Conservation (phyloP, 164 flowering plant genomes). For the Berberis thunbergii region DNA sequence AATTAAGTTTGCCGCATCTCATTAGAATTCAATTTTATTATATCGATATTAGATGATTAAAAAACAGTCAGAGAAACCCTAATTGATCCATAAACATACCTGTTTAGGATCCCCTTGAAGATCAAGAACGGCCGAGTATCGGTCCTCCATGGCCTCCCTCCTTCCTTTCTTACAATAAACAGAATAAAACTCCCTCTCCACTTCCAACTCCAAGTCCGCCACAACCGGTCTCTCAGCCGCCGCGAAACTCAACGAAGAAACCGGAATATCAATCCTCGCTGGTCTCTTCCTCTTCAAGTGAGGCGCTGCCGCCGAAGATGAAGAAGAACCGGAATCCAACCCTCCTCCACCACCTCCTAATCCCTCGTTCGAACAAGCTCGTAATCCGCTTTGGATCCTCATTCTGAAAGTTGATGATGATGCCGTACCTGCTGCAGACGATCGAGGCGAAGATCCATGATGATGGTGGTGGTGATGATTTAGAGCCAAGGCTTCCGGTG, state of each 20-base stretch:
- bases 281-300: slow-evolving; percentile 55
- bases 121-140: not conserved
- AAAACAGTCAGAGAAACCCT: not conserved
- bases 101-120: not conserved
- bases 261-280: slow-evolving; percentile 59
- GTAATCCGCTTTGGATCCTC: slow-evolving; percentile 30
- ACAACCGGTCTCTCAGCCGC: not conserved
- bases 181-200: not conserved
- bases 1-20: not conserved
- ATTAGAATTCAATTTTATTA: too few species aligned
- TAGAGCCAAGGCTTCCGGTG: slow-evolving; percentile 12
- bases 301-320: not conserved
- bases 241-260: slow-evolving; percentile 23
- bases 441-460: slow-evolving; percentile 10
- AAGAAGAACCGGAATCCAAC: too few species aligned
- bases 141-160: not conserved
- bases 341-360: not conserved
- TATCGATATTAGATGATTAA: not conserved
- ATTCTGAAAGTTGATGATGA: slow-evolving; percentile 20
- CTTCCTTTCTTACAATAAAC: not conserved
- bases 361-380: slow-evolving; percentile 10
- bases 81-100: not conserved
- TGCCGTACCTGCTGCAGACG: slow-evolving; percentile 3
- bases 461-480: slow-evolving; percentile 2
- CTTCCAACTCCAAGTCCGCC: slow-evolving; percentile 6